Conservation (phyloP, 164 flowering plant genomes). For the Kalanchoe fedtschenkoi region DNA sequence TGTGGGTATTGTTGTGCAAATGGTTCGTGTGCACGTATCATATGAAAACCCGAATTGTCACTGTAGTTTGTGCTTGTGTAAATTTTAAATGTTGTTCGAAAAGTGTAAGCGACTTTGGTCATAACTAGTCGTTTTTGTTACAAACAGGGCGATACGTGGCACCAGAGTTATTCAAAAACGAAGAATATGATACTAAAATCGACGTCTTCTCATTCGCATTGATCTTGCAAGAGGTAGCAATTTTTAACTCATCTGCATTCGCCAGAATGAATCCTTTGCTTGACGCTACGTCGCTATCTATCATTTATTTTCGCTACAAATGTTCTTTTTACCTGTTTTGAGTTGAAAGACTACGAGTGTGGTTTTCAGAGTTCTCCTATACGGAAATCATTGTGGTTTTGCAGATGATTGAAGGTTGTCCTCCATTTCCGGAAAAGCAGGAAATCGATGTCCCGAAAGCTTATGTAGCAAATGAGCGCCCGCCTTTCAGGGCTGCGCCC, state of each 20-base stretch:
- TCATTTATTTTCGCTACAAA: too few species aligned
- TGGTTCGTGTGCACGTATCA: too few species aligned
- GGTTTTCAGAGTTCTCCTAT: too few species aligned
- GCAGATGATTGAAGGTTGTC: slow-evolving; percentile 89
- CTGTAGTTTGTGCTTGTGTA: too few species aligned
- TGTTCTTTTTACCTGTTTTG: not conserved
- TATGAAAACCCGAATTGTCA: too few species aligned
- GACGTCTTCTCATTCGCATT: slow-evolving; percentile 96
- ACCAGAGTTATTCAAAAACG: slow-evolving; percentile 81
- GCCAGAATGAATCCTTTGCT: not conserved
- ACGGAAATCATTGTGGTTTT: not conserved
- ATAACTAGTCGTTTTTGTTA: not conserved
- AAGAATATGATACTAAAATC: slow-evolving; percentile 85
- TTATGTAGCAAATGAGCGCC: slow-evolving; percentile 63
- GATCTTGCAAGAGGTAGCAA: slow-evolving; percentile 84
- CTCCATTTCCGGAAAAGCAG: slow-evolving; percentile 55
- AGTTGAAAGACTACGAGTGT: not conserved
- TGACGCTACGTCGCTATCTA: too few species aligned
- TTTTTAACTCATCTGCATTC: not conserved
- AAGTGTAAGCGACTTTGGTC: too few species aligned
- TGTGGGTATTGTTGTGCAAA: too few species aligned
- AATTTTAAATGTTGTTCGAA: too few species aligned
- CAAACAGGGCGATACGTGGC: slow-evolving; percentile 82
- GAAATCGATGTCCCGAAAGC: slow-evolving; percentile 65
- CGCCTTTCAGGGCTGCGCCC: slow-evolving; percentile 69